Evolutionary conservation across 306 rosid genomes (phyloP), one percentile per base, ranked within the genome.

Genomic region (Trifolium repens): DNA sequence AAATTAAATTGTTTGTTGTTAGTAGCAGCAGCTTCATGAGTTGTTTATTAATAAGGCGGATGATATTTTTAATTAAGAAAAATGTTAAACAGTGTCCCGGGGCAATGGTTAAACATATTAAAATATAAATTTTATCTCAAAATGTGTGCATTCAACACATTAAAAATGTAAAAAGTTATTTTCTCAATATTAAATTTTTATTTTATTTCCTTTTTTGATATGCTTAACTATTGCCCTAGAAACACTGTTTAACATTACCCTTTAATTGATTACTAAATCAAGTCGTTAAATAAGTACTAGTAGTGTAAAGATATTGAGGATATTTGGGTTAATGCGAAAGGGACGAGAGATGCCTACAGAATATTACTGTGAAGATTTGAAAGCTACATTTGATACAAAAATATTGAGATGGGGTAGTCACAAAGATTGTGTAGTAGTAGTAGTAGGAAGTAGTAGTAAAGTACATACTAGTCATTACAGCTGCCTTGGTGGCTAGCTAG

Each of bases 361-460:
- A 87, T 90, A 90, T 84, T 78, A 76, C 75, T 65, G 67, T 55
- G 77, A 58, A 85, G 96, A 88, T 92, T 83, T 80, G 96, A 92
- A 88, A 92, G 89, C 91, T 85, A 90, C 93, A 61, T 30, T 11
- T 46, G 82, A 81, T 79, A 75, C 80, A 74, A 73, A 54, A 22
- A 78, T 79, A 87, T 63, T 84, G 70, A 79, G 86, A 88, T 69
- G 82, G 73, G 87, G 58, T 46, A 76, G 35, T 76, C 84, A 24
- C 73, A 73, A 22, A 22, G 82, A 71, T 82, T 68, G 47, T 82
- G 73, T 78, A 49, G 17, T 32, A 32, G 24, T 22, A 22, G 24
- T 0, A 22, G 24, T 22, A 22, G 24, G 24, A 22, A 22, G 24
- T 22, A 22, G 24, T 22, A 22, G 24, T 22, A 5, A 32, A 32